A percentile compares a stretch with the other conserved stretches of the same genome.
Conservation (phyloP, 1,139 yeast species). For the Blastobotrys illinoisensis region DNA sequence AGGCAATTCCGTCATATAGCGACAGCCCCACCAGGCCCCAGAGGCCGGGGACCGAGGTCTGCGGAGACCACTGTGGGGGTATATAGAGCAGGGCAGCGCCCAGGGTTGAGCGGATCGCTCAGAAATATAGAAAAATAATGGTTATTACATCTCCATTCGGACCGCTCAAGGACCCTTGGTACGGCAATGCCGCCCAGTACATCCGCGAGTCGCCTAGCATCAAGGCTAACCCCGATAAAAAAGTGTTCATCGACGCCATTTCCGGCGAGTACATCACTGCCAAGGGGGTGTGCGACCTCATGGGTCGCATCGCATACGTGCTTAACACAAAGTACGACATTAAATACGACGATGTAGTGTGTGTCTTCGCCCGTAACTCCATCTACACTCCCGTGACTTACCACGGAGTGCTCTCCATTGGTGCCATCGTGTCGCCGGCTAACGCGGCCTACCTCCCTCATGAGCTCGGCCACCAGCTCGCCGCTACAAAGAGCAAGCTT, state of each 20-base stretch:
- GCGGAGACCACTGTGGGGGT: background rate
- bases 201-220: slow-evolving; percentile 18
- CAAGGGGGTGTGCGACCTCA: slow-evolving; percentile 17
- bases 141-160: slow-evolving; percentile 19
- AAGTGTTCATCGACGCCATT: slow-evolving; percentile 25
- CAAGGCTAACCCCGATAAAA: slow-evolving; percentile 11
- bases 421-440: slow-evolving; percentile 36
- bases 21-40: background rate
- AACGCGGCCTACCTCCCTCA: slow-evolving; percentile 31
- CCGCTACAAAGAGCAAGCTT: slow-evolving; percentile 27
- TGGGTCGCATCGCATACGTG: slow-evolving; percentile 22
- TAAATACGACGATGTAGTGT: slow-evolving; percentile 30
- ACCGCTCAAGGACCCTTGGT: slow-evolving; percentile 12
- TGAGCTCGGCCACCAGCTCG: slow-evolving; percentile 36
- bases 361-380: slow-evolving; percentile 29
- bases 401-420: slow-evolving; percentile 30
- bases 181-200: slow-evolving; percentile 24
- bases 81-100: background rate
- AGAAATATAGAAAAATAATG: slow-evolving; percentile 8
- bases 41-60: background rate
- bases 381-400: slow-evolving; percentile 30
- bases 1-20: background rate
- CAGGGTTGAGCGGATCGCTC: background rate
- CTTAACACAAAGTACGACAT: slow-evolving; percentile 24
- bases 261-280: slow-evolving; percentile 23